Conservation (phyloP, 805 yeast genomes). For the Candida maesae region DNA sequence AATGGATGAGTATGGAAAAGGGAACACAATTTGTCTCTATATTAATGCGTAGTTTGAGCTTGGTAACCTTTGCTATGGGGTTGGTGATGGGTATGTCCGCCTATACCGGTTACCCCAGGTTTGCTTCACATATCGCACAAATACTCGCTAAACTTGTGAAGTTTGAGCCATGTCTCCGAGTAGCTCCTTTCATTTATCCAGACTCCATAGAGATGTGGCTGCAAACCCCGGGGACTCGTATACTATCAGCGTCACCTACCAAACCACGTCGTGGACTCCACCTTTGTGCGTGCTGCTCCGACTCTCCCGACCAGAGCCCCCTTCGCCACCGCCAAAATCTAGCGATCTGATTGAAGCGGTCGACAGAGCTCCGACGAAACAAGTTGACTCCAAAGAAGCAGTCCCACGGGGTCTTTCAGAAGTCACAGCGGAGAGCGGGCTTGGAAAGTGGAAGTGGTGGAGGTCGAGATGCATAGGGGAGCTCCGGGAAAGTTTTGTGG, state of each 20-base stretch:
- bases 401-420: neutral
- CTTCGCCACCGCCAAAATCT: neutral
- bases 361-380: slow-evolving; percentile 7
- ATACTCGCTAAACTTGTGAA: too few species aligned
- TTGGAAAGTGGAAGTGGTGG: neutral
- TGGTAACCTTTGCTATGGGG: too few species aligned
- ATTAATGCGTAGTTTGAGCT: too few species aligned
- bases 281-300: neutral
- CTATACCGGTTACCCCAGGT: too few species aligned
- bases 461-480: neutral
- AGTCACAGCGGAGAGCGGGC: neutral
- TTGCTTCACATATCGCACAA: too few species aligned
- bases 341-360: slow-evolving; percentile 10
- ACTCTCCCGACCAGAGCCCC: neutral
- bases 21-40: too few species aligned
- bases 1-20: too few species aligned
- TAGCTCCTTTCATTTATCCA: too few species aligned
- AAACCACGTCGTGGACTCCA: neutral
- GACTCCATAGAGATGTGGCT: slow-evolving; percentile 5
- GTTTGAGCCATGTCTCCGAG: too few species aligned
- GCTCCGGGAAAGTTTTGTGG: too few species aligned
- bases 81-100: too few species aligned
- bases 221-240: slow-evolving; percentile 9
- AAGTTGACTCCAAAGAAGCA: neutral
- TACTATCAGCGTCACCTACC: too few species aligned